Evolutionary conservation across 2,329 filamentous ascomycete species (phyloP).

Genomic region (Clathrospora elynae): DNA sequence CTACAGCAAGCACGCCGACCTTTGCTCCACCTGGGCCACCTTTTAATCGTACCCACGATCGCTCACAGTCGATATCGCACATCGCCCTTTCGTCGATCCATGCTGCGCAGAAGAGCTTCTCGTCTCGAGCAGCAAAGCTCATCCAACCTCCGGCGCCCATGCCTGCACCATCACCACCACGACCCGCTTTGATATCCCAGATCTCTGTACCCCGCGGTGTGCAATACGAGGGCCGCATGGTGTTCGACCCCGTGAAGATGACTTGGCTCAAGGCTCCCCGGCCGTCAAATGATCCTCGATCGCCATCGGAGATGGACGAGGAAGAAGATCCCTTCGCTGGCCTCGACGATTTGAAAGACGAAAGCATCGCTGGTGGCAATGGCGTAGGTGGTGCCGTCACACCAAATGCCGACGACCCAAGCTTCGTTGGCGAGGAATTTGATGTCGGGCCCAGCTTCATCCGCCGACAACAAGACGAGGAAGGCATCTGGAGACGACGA

Average conservation of each 20-base stretch:
- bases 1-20: conserved; percentile 48
- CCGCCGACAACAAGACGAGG: conserved; percentile 84
- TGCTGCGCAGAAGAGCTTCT: conserved; percentile 49
- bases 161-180: conserved; percentile 58
- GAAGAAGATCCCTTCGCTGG: conserved; percentile 95
- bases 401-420: conserved; percentile 34
- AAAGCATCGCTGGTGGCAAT: conserved; percentile 37
- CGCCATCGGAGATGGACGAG: conserved; percentile 68
- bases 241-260: conserved; percentile 96
- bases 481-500: conserved; percentile 86
- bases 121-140: conserved; percentile 41
- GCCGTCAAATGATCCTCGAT: conserved; percentile 39
- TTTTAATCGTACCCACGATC: conserved; percentile 39
- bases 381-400: conserved; percentile 26
- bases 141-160: conserved; percentile 48
- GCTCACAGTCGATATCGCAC: conserved; percentile 50
- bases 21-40: conserved; percentile 43
- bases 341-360: conserved; percentile 87
- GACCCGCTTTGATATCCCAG: conserved; percentile 85
- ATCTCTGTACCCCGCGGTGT: conserved; percentile 80
- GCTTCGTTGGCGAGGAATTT: conserved; percentile 88
- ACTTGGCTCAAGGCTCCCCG: conserved; percentile 83
- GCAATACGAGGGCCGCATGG: conserved; percentile 96
- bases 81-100: conserved; percentile 47
- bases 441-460: conserved; percentile 96